Base-by-base conservation (phyloP, 805 yeast species). In the Metschnikowia gelsemii region DNA sequence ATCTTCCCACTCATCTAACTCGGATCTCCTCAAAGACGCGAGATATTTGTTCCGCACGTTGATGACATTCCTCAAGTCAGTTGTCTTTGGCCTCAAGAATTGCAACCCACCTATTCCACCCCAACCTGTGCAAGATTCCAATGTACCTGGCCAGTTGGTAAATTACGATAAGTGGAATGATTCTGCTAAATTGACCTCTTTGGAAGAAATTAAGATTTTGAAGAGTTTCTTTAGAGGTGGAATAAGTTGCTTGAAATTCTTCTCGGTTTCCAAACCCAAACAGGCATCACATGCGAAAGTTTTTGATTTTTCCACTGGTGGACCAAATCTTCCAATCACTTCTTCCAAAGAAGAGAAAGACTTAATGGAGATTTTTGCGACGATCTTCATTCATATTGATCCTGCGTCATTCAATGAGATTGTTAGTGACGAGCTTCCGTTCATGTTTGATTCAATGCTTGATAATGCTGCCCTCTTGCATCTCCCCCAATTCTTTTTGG, bases 381-480 rank as follows among this genome's bases (percentile, higher is more conserved):
- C 96, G 1, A 87, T 93, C 54, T 93, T 88, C 63, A 87, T 89
- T 51, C 96, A 88, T 58, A 78, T 95, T 41, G 99, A 95, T 57
- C 90, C 96, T 16, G 89, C 98, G 0, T 86, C 97, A 0, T 95
- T 95, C 63, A 90, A 87, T 59, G 99, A 93, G 63, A 84, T 93
- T 48, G 82, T 89, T 8, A 87, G 81, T 47, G 73, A 82, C 2
- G 96, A 93, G 61, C 71, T 91, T 42, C 86, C 82, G 17, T 80
- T 78, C 53, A 69, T 90, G 61, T 88, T 87, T 55, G 81, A 84
- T 11, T 76, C 87, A 2, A 85, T 88, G 80, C 66, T 89, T 39
- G 76, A 80, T 17, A 93, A 91, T 60, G 84, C 95, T 1, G 90
- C 96, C 0, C 64, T 91, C 38, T 69, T 95, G 16, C 96, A 91